These are phyloP conservation scores for Colletotrichum lentis DNA, from an alignment of 2,329 filamentous ascomycete species.

Conservation along the genomic window DNA sequence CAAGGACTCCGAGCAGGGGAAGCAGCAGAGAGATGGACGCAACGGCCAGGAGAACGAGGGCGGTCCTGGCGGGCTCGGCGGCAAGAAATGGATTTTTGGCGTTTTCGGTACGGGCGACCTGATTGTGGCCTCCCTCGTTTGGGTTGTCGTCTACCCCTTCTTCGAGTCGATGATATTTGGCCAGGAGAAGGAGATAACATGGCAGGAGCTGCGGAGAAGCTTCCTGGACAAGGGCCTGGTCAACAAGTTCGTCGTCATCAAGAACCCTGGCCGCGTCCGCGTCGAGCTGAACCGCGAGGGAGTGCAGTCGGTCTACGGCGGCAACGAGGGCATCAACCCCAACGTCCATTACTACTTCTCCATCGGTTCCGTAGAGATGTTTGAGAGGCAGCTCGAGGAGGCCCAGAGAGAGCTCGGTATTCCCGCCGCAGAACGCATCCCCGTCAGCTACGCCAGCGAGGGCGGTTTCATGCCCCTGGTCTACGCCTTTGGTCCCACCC, in stretches of 20 bases:
- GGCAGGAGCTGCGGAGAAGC: slow-evolving; percentile 93
- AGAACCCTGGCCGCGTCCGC: slow-evolving; percentile 71
- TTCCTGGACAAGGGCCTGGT: slow-evolving; percentile 97
- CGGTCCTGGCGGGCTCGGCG: slow-evolving; percentile 36
- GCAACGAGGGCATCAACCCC: slow-evolving; percentile 70
- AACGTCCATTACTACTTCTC: slow-evolving; percentile 90
- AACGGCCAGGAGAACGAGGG: slow-evolving; percentile 34
- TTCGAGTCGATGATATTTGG: slow-evolving; percentile 53
- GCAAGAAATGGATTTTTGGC: slow-evolving; percentile 38
- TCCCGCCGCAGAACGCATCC: slow-evolving; percentile 86
- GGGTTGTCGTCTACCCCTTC: slow-evolving; percentile 55
- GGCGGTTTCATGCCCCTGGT: slow-evolving; percentile 77
- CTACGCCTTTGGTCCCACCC: slow-evolving; percentile 81
- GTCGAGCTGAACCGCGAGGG: slow-evolving; percentile 83
- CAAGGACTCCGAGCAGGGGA: slow-evolving; percentile 39
- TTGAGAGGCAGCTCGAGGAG: slow-evolving; percentile 86
- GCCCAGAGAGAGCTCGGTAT: slow-evolving; percentile 90
- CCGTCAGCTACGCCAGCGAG: slow-evolving; percentile 85
- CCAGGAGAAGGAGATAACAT: slow-evolving; percentile 80
- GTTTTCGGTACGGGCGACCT: slow-evolving; percentile 48
- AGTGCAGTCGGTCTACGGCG: slow-evolving; percentile 74
- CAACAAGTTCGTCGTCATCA: slow-evolving; percentile 86
- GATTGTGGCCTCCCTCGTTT: slow-evolving; percentile 57
- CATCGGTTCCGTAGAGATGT: slow-evolving; percentile 92
- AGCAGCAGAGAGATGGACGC: slow-evolving; percentile 44